phyloP scores from a whole-genome alignment of 805 yeast genomes.

The Ogataea zsoltii region DNA sequence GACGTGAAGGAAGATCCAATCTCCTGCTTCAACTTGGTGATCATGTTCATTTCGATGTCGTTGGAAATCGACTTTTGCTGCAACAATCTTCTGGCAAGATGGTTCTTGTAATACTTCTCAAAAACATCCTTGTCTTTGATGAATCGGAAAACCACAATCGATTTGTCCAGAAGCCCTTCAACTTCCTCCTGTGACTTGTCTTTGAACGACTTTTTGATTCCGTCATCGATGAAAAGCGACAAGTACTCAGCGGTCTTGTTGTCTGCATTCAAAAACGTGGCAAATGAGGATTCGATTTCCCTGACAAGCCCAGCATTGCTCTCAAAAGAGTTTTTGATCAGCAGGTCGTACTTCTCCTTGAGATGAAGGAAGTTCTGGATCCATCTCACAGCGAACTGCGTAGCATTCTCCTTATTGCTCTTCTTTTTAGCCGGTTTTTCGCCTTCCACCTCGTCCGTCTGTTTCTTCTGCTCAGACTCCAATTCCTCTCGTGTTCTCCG shows the following conservation, averaged over 20 bases:
- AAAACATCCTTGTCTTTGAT: conserved; percentile 83
- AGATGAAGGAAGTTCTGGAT: conserved; percentile 54
- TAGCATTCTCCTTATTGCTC: conserved; percentile 36
- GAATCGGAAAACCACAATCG: conserved; percentile 64
- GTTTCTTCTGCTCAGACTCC: conserved; percentile 20
- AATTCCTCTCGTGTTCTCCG: conserved; percentile 26
- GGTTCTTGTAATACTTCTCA: conserved; percentile 82
- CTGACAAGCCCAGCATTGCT: conserved; percentile 51
- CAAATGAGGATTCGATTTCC: conserved; percentile 60
- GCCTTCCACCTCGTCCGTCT: conserved; percentile 15
- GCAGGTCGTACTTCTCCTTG: conserved; percentile 49
- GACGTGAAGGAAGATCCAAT: conserved; percentile 78
- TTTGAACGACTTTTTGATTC: conserved; percentile 49
- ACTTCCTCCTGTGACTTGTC: conserved; percentile 47
- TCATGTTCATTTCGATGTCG: conserved; percentile 70
- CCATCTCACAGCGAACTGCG: conserved; percentile 68
- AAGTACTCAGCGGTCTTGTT: conserved; percentile 52
- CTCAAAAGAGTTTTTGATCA: conserved; percentile 51
- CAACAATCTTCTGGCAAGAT: conserved; percentile 76
- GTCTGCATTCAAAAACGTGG: conserved; percentile 57
- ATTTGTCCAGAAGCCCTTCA: conserved; percentile 49
- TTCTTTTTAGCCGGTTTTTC: conserved; percentile 21
- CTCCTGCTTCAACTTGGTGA: conserved; percentile 69
- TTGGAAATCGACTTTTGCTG: conserved; percentile 45
- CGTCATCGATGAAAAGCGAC: conserved; percentile 59